These are phyloP conservation scores for Phytophthora cryptogea DNA, from an alignment of 352 stramenopile species.

Conservation along the genomic window DNA sequence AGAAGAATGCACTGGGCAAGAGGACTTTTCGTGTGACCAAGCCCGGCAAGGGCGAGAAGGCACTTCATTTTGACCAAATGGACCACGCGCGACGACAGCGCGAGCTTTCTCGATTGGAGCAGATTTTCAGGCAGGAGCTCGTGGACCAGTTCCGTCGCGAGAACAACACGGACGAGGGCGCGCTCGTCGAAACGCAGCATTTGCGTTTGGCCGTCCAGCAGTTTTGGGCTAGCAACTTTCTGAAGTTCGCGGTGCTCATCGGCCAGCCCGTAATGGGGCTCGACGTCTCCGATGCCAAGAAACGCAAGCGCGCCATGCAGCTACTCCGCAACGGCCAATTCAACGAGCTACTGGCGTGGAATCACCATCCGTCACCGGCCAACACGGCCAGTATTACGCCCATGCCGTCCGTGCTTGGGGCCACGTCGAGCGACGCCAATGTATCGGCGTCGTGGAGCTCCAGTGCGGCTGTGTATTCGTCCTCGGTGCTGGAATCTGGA, in stretches of 20 bases:
- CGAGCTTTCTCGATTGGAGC: constrained; percentile 72
- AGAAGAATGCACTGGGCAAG: constrained; percentile 88
- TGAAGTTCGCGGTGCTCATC: constrained; percentile 81
- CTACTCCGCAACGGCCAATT: constrained; percentile 80
- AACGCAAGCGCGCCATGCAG: constrained; percentile 79
- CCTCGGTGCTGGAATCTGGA: constrained; percentile 31
- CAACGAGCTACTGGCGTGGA: constrained; percentile 74
- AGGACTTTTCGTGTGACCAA: constrained; percentile 84
- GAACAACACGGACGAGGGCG: constrained; percentile 83
- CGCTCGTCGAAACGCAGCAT: constrained; percentile 71
- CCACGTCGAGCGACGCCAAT: constrained; percentile 13
- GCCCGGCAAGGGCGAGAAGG: constrained; percentile 59
- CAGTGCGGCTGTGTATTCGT: constrained; percentile 27
- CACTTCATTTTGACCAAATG: constrained; percentile 69
- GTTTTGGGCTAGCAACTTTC: constrained; percentile 86
- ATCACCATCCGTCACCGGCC: constrained; percentile 42
- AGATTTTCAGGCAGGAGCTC: constrained; percentile 81
- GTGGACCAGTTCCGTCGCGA: constrained; percentile 82
- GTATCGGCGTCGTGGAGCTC: constrained; percentile 31
- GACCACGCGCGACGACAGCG: constrained; percentile 72
- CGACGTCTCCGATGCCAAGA: constrained; percentile 82
- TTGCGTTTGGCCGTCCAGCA: constrained; percentile 79
- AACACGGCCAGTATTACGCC: constrained; percentile 46
- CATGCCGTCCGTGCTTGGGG: constrained; percentile 35
- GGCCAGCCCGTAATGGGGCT: constrained; percentile 75